phyloP scores from a whole-genome alignment of 805 yeast species.

The Saccharomycopsis oosterbeekiorum region DNA sequence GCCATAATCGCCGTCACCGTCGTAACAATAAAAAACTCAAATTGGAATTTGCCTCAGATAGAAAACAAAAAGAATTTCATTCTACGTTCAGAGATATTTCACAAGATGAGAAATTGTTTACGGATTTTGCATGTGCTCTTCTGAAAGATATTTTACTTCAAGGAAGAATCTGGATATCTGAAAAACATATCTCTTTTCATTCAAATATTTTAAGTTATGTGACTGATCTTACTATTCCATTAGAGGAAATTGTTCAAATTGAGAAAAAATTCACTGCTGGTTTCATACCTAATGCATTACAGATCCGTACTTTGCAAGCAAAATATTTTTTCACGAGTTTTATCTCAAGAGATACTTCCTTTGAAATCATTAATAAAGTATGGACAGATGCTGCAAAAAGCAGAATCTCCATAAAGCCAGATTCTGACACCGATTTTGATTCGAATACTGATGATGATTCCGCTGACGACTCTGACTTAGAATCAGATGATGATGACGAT shows the following conservation, averaged over 20 bases:
- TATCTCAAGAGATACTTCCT: slow-evolving; percentile 45
- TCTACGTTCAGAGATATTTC: slow-evolving; percentile 45
- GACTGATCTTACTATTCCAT: slow-evolving; percentile 46
- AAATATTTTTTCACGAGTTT: slow-evolving; percentile 58
- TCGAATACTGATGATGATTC: slow-evolving; percentile 27
- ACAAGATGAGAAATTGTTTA: slow-evolving; percentile 41
- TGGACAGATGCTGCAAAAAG: slow-evolving; percentile 41
- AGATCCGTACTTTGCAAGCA: slow-evolving; percentile 51
- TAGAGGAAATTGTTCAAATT: slow-evolving; percentile 51
- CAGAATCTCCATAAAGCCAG: slow-evolving; percentile 1
- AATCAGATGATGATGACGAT: not conserved
- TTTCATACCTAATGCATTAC: slow-evolving; percentile 60
- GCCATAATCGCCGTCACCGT: not conserved
- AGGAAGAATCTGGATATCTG: slow-evolving; percentile 53
- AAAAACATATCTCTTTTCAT: slow-evolving; percentile 48
- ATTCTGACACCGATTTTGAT: slow-evolving; percentile 7
- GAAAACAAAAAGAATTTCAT: slow-evolving; percentile 52
- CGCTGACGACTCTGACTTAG: slow-evolving; percentile 10
- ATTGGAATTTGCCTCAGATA: slow-evolving; percentile 33
- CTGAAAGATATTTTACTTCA: slow-evolving; percentile 58
- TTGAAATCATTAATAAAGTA: slow-evolving; percentile 42
- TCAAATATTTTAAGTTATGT: slow-evolving; percentile 62
- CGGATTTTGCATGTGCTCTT: slow-evolving; percentile 56
- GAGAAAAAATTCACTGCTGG: slow-evolving; percentile 60
- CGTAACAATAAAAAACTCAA: not conserved